Conservation (phyloP, 2,329 filamentous ascomycete genomes). For the Amauroascus niger region DNA sequence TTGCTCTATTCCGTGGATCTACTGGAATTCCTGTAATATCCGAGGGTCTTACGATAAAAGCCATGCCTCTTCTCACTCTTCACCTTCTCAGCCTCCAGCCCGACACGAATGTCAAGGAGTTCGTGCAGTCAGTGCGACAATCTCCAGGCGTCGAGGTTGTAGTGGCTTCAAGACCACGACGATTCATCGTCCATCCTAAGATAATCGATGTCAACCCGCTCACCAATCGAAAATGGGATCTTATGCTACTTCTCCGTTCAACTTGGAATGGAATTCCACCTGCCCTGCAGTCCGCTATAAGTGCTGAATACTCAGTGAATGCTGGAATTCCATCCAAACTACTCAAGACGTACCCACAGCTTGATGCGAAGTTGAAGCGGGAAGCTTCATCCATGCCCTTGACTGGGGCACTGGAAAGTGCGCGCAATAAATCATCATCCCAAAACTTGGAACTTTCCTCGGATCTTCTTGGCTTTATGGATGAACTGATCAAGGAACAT, state of each 20-base stretch:
- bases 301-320: conserved; percentile 26
- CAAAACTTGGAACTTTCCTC: conserved; percentile 48
- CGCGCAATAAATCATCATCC: conserved; percentile 25
- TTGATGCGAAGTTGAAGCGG: conserved; percentile 17
- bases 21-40: background rate
- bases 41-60: background rate
- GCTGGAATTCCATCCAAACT: conserved; percentile 32
- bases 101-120: conserved; percentile 19
- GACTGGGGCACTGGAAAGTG: conserved; percentile 27
- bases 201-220: conserved; percentile 25
- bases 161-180: conserved; percentile 30
- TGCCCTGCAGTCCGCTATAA: conserved; percentile 17
- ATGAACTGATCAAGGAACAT: conserved; percentile 23
- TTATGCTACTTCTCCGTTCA: conserved; percentile 30
- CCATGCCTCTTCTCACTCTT: conserved; percentile 31
- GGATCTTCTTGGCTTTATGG: conserved; percentile 45
- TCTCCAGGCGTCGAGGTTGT: conserved; percentile 23
- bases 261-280: conserved; percentile 19
- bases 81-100: conserved; percentile 27
- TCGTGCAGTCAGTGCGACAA: conserved; percentile 24
- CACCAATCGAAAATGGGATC: conserved; percentile 27
- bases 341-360: conserved; percentile 23
- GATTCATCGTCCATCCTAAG: conserved; percentile 30
- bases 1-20: background rate
- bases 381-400: conserved; percentile 25